Base-by-base conservation (phyloP, 768 basidiomycete genomes). In the Leucogyrophana mollusca region DNA sequence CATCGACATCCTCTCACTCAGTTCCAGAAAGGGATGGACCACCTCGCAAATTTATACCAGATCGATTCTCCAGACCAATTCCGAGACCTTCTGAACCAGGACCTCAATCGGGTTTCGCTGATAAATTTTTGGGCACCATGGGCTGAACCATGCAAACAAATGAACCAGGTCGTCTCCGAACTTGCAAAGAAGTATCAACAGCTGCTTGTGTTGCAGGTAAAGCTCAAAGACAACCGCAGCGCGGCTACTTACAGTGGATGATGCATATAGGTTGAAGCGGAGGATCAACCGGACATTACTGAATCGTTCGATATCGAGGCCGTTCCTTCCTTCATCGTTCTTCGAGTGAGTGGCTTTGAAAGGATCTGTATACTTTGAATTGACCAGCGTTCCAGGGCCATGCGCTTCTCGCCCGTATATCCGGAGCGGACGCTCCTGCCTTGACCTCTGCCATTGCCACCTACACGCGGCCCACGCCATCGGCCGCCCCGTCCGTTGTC, bases 51-150 rank as follows among this genome's bases (percentile, higher is more conserved):
- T 55, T 58, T 76, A 50, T 49, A 71, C 58, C 55, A 55, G 11
- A 76, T 95, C 40, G 60, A 67, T 18, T 87, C 88, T 3, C 65
- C 90, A 1, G 68, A 77, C 2, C 78, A 90, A 40, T 92, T 98
- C 69, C 82, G 90, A 62, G 59, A 70, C 6, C 66, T 90, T 8
- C 80, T 97, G 38, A 84, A 83, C 0, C 59, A 66, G 17, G 94
- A 98, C 67, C 79, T 99, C 25, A 67, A 78, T 16, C 74, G 89
- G 17, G 78, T 95, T 18, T 94, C 94, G 4, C 73, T 95, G 30
- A 82, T 96, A 60, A 91, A 89, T 69, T 99, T 97, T 65, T 94
- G 93, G 88, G 90, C 94, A 34, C 73, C 81, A 66, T 88, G 92
- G 91, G 96, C 93, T 0, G 87, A 81, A 51, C 93, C 94, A 33